Base-by-base conservation (phyloP, 2,329 filamentous ascomycete species). In the Cercospora janseana region DNA sequence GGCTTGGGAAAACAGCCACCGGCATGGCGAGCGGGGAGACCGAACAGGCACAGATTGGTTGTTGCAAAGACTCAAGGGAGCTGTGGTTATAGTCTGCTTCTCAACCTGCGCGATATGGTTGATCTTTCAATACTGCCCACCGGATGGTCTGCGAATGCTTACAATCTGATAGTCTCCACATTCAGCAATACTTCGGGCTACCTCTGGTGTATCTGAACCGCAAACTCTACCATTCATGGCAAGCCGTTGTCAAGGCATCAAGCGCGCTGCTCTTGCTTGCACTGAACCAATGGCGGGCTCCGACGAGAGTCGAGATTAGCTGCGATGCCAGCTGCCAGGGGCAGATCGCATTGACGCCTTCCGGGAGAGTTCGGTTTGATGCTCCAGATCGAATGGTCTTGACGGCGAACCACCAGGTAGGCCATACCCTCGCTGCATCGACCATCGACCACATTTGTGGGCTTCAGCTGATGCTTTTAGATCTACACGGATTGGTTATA, bases 261-360 rank as follows among this genome's bases (percentile, higher is more conserved):
- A 91, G 91, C 66, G 86, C 85, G 38, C 76, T 92, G 18, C 71
- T 87, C 35, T 82, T 84, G 53, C 88, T 84, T 18, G 84, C 83
- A 32, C 80, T 92, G 79, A 94, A 88, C 9, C 80, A 91, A 63
- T 87, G 86, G 75, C 94, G 87, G 85, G 85, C 85, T 16, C 87
- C 88, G 6, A 91, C 87, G 4, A 80, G 80, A 9, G 84, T 95
- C 59, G 79, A 87, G 34, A 83, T 94, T 63, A 92, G 87, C 66
- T 88, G 89, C 40, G 88, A 95, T 70, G 82, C 80, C 60, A 88
- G 85, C 21, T 84, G 95, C 34, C 79, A 83, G 10, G 86, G 82
- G 6, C 86, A 94, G 72, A 78, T 95, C 52, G 75, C 75, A 55
- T 77, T 84, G 60, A 84, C 81, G 0, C 65, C 74, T 1, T 85